These are phyloP conservation scores for Trichoderma reesei DNA, from an alignment of 495 filamentous ascomycete species.

Conservation along the genomic window DNA sequence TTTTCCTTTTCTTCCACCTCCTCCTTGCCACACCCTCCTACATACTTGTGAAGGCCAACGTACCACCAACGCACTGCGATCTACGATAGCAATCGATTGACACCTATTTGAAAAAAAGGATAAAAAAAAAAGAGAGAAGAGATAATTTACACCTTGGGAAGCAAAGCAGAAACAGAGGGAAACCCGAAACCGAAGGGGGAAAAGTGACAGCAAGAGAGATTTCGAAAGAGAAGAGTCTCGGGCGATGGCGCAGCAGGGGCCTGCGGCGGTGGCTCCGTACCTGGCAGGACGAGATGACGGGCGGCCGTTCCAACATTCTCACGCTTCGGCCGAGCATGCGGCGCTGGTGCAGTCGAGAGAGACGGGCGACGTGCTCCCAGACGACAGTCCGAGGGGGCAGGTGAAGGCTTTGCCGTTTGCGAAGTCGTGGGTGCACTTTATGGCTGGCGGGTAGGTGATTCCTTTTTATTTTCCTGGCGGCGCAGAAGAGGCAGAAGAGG, in stretches of 20 bases:
- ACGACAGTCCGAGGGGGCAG: constrained; percentile 26
- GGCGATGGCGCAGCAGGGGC: constrained; percentile 2
- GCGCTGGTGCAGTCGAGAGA: constrained; percentile 50
- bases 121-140: background rate
- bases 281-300: background rate
- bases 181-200: too few species aligned
- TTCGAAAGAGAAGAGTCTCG: too few species aligned
- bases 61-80: too few species aligned
- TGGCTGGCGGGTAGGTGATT: constrained; percentile 68
- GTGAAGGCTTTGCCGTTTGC: constrained; percentile 40
- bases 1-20: too few species aligned
- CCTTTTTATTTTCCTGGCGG: too few species aligned
- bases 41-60: too few species aligned
- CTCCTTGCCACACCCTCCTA: too few species aligned
- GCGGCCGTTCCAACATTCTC: background rate
- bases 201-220: too few species aligned
- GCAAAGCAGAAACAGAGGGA: background rate
- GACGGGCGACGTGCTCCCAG: constrained; percentile 46
- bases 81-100: too few species aligned
- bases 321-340: constrained; percentile 1
- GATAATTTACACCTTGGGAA: too few species aligned
- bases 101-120: background rate
- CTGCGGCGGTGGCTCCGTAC: background rate
- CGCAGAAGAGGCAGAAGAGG: background rate
- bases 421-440: constrained; percentile 82